Evolutionary conservation across 176 grass and related monocot genomes (phyloP).

Genomic region (Oryza brachyantha): DNA sequence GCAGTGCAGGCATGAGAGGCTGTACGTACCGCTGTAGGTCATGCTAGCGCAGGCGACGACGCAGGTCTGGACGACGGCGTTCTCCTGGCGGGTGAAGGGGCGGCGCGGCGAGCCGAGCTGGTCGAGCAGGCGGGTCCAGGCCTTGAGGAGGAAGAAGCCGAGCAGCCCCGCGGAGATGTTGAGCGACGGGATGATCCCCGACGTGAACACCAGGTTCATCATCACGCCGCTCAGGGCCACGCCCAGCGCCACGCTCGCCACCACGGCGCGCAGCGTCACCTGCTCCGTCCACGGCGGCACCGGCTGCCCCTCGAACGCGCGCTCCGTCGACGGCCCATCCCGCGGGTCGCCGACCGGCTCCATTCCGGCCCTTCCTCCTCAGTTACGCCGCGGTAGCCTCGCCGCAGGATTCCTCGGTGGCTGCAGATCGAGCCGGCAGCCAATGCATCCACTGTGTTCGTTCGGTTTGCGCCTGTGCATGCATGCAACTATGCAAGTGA

Average conservation of each 20-base stretch:
- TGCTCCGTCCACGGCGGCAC: slow-evolving; percentile 56
- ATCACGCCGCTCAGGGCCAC: slow-evolving; percentile 53
- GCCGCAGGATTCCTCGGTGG: not conserved
- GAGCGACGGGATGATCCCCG: slow-evolving; percentile 65
- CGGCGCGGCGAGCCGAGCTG: slow-evolving; percentile 32
- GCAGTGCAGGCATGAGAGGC: not conserved
- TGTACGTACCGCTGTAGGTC: slow-evolving; percentile 48
- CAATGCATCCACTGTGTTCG: slow-evolving; percentile 9
- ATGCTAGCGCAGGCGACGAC: slow-evolving; percentile 81
- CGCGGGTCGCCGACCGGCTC: slow-evolving; percentile 52
- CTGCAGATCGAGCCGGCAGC: not conserved
- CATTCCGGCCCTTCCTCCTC: slow-evolving; percentile 2
- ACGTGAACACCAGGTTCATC: slow-evolving; percentile 83
- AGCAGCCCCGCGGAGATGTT: slow-evolving; percentile 65
- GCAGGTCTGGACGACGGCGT: slow-evolving; percentile 76
- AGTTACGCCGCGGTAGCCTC: slow-evolving; percentile 1
- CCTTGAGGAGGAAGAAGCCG: slow-evolving; percentile 64
- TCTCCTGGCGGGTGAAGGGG: slow-evolving; percentile 80
- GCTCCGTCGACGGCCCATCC: slow-evolving; percentile 56
- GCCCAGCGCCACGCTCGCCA: slow-evolving; percentile 54
- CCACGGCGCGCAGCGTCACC: slow-evolving; percentile 59
- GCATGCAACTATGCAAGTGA: not conserved
- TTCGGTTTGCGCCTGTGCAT: not conserved
- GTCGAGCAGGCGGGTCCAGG: slow-evolving; percentile 46
- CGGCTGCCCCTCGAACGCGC: slow-evolving; percentile 38